Evolutionary conservation across 2,329 filamentous ascomycete genomes (phyloP).

Genomic region (Pseudogymnoascus verrucosus): DNA sequence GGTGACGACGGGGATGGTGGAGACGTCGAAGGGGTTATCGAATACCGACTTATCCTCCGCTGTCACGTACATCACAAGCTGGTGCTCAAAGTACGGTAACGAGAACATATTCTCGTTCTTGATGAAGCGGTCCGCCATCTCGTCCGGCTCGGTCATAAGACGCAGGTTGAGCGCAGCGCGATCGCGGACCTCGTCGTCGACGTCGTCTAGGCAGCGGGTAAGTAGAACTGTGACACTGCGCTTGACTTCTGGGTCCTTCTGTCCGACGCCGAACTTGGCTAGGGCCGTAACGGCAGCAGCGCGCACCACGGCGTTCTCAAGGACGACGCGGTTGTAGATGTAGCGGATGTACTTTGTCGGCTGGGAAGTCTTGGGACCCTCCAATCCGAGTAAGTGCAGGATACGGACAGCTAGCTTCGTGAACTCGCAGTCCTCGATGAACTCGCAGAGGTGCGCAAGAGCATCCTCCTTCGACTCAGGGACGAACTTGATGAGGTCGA

Average conservation of each 20-base stretch:
- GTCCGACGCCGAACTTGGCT: slow-evolving; percentile 93
- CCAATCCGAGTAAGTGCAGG: slow-evolving; percentile 83
- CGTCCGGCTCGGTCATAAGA: slow-evolving; percentile 77
- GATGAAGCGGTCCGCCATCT: slow-evolving; percentile 78
- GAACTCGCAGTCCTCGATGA: slow-evolving; percentile 99
- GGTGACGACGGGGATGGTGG: slow-evolving; percentile 84
- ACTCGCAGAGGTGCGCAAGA: slow-evolving; percentile 91
- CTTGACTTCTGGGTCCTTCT: slow-evolving; percentile 95
- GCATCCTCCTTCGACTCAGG: slow-evolving; percentile 77
- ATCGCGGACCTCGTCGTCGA: slow-evolving; percentile 94
- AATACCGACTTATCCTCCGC: slow-evolving; percentile 85
- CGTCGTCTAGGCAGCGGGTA: slow-evolving; percentile 88
- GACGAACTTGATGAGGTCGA: slow-evolving; percentile 97
- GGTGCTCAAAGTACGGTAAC: slow-evolving; percentile 88
- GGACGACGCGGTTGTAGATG: slow-evolving; percentile 96
- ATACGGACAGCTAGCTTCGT: slow-evolving; percentile 95
- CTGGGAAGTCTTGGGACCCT: slow-evolving; percentile 90
- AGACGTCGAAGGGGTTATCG: slow-evolving; percentile 78
- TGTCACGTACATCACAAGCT: slow-evolving; percentile 95
- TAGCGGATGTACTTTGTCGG: slow-evolving; percentile 99
- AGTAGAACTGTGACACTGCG: slow-evolving; percentile 88
- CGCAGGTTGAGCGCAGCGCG: slow-evolving; percentile 87
- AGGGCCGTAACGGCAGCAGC: slow-evolving; percentile 92
- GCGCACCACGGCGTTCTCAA: slow-evolving; percentile 93
- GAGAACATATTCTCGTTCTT: slow-evolving; percentile 97